Base-by-base conservation (phyloP, 768 basidiomycete genomes). In the Termitomyces sp. region DNA sequence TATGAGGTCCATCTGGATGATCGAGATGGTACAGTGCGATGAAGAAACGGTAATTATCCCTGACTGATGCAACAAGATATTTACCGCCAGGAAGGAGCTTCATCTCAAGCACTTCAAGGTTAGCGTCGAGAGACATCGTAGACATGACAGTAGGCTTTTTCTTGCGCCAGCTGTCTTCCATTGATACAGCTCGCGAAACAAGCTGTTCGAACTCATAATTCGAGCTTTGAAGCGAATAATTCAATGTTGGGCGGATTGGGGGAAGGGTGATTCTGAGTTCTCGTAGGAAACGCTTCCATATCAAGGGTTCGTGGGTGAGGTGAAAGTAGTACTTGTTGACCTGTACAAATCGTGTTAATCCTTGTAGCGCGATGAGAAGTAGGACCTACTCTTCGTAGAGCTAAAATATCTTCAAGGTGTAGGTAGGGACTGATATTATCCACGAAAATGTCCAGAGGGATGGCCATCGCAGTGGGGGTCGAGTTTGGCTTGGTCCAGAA, bases 221-320 rank as follows among this genome's bases (percentile, higher is more conserved):
- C 7, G 72, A 75, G 64, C 54, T 49, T 66, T 56, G 12, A 68
- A 60, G 12, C 67, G 68, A 62, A 82, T 80, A 35, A 1, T 30
- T 77, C 74, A 58, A 73, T 0, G 82, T 83, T 0, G 86, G 86
- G 3, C 85, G 84, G 7, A 86, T 68, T 7, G 83, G 83, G 6
- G 85, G 80, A n/a, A 85, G 68, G 11, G 81, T 83, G n/a, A 84
- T 71, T 28, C 74, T 74, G 59, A 86, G 72, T 19, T 70, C 67
- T 43, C 71, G 67, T 57, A 89, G 70, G 58, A 85, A 81, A n/a
- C 80, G 79, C 66, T 84, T 85, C 87, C 87, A 89, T 37, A 89
- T 81, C 48, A 81, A 70, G 15, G 85, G 79, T 60, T 87, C 81
- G 55, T 87, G 84, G 0, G 85, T 86, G 57, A 89, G 74, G 28